These are phyloP conservation scores for Syzygium jambos DNA, from an alignment of 345 rosid genomes.

Conservation along the genomic window DNA sequence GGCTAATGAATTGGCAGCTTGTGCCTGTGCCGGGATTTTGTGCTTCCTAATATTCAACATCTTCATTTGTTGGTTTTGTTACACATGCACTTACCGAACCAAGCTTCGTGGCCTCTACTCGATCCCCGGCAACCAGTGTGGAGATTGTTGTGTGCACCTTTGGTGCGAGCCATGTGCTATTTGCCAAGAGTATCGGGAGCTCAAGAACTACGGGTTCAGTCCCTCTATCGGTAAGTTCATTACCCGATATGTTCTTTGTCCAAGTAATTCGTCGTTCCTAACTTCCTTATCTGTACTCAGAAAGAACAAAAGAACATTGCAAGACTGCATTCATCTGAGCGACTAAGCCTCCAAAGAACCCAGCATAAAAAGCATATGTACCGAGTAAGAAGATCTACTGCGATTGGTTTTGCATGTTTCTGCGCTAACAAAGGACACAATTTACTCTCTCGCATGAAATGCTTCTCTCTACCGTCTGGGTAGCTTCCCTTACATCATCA, in stretches of 20 bases:
- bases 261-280: neutral
- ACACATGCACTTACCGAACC: conserved; percentile 7
- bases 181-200: conserved; percentile 11
- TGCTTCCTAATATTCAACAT: neutral
- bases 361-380: no score
- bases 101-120: neutral
- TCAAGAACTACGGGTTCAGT: conserved; percentile 5
- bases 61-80: neutral
- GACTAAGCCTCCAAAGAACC: no score
- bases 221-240: neutral
- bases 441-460: no score
- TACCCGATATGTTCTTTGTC: neutral
- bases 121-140: neutral
- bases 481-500: no score
- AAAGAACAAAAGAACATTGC: neutral
- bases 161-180: neutral
- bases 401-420: no score
- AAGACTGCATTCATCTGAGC: neutral
- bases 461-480: no score
- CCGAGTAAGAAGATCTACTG: no score
- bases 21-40: neutral
- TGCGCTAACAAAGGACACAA: no score
- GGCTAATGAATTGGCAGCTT: neutral
- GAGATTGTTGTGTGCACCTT: conserved; percentile 2
- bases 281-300: no score